Evolutionary conservation across 495 filamentous ascomycete species (phyloP).

Genomic region (Aspergillus conjunctus): DNA sequence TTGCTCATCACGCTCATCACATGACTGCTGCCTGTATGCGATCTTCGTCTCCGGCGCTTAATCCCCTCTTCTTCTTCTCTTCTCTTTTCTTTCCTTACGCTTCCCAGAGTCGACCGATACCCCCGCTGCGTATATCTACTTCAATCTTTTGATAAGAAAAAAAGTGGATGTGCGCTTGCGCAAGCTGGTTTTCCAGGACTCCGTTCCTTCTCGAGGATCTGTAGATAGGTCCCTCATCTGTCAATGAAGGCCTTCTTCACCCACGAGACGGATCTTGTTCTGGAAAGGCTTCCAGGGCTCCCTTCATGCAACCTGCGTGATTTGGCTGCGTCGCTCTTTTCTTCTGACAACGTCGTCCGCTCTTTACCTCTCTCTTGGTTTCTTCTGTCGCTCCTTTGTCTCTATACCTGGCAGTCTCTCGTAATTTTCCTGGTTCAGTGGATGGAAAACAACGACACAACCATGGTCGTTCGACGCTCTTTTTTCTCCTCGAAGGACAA

Average conservation of each 20-base stretch:
- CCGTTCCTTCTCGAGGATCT: slow-evolving; percentile 18
- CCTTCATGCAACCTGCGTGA: slow-evolving; percentile 40
- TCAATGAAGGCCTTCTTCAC: slow-evolving; percentile 26
- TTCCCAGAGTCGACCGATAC: slow-evolving; percentile 44
- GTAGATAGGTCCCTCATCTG: slow-evolving; percentile 15
- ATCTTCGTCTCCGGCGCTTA: slow-evolving; percentile 16
- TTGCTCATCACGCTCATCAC: slow-evolving; percentile 21
- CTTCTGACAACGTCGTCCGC: slow-evolving; percentile 37
- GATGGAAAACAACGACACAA: slow-evolving; percentile 23
- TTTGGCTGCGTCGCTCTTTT: slow-evolving; percentile 41
- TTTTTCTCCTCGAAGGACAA: slow-evolving; percentile 71
- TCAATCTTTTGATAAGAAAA: slow-evolving; percentile 8
- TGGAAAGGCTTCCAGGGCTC: slow-evolving; percentile 43
- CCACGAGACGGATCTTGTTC: slow-evolving; percentile 29
- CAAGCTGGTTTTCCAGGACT: slow-evolving; percentile 30
- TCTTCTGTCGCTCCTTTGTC: slow-evolving; percentile 34
- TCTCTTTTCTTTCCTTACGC: slow-evolving; percentile 30
- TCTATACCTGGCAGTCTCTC: slow-evolving; percentile 29
- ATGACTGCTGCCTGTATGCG: slow-evolving; percentile 20
- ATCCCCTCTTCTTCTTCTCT: slow-evolving; percentile 23
- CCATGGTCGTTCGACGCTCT: slow-evolving; percentile 52
- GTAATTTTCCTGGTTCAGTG: slow-evolving; percentile 24
- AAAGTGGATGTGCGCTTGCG: slow-evolving; percentile 34
- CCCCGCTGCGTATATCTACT: slow-evolving; percentile 31
- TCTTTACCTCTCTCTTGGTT: slow-evolving; percentile 39